Base-by-base conservation (phyloP, 2,329 filamentous ascomycete species). In the Macroventuria anomochaeta region DNA sequence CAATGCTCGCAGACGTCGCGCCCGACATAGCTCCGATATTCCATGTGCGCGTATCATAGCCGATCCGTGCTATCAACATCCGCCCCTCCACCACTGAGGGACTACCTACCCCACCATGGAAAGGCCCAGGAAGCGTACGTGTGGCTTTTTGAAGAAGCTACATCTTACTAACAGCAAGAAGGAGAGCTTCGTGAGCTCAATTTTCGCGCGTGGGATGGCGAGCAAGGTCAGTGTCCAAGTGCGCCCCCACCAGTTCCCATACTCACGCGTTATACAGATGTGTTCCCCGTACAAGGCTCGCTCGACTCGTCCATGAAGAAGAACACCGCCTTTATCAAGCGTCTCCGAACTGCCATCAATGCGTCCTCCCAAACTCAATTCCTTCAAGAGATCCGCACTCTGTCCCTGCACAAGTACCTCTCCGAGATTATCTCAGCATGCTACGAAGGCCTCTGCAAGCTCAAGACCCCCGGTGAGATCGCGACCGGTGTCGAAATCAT, bases 281-380 rank as follows among this genome's bases (percentile, higher is more conserved):
- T 96, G 58, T 91, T 96, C 70, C 77, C 85, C 47, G 87, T 95
- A 64, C 87, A 85, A 75, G 84, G 85, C 70, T 89, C 90, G 25
- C 88, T 97, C 70, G 93, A 97, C 76, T 96, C 93, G 46, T 95
- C 93, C 44, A 83, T 97, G 75, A 97, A 96, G 80, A 97, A 97
- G 81, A 97, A 97, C 69, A 97, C 93, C 3, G 92, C 93, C 62
- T 97, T 97, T 75, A 97, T 97, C 72, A 97, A 96, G 78, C 91
- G 93, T 69, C 83, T 97, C 50, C 90, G 93, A 65, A 97, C 93
- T 53, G 90, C 91, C 55, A 88, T 97, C 59, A 93, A 89, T 59
- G 79, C 90, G 41, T 82, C 91, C 51, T 90, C 89, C 49, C 86
- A 93, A 48, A 81, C 85, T 62, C 95, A 91, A 54, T 96, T 97